Conservation (phyloP, 2,329 filamentous ascomycete genomes). For the Parastagonospora nodorum region DNA sequence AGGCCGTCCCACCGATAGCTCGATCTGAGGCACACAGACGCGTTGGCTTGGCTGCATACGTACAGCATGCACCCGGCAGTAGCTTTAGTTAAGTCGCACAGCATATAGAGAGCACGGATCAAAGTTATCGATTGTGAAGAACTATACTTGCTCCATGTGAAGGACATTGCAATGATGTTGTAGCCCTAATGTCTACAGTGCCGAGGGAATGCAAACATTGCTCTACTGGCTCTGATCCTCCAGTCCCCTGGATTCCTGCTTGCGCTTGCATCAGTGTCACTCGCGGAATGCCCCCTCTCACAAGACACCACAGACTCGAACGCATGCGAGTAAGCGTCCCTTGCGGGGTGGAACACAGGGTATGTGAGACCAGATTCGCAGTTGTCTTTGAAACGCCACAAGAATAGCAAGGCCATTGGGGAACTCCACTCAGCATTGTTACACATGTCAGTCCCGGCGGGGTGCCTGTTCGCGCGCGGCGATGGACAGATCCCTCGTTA, state of each 20-base stretch:
- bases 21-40: conserved; percentile 11
- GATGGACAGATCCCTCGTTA: too few species aligned
- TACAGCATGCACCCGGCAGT: conserved; percentile 15
- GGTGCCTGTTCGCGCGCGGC: too few species aligned
- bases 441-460: too few species aligned
- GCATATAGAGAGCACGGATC: not conserved
- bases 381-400: too few species aligned
- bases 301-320: not conserved
- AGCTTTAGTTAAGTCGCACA: conserved; percentile 2
- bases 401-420: too few species aligned
- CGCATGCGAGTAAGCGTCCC: conserved; percentile 1
- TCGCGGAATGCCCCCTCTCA: not conserved
- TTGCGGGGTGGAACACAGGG: not conserved
- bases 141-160: not conserved
- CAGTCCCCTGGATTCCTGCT: not conserved
- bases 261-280: not conserved
- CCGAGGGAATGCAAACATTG: not conserved
- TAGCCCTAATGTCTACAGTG: not conserved
- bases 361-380: not conserved
- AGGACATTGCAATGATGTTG: not conserved
- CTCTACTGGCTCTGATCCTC: not conserved
- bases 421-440: too few species aligned
- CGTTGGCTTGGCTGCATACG: conserved; percentile 22
- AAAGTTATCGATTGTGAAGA: not conserved
- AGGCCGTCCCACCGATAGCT: not conserved